phyloP scores from a whole-genome alignment of 2,329 filamentous ascomycete species.

The Cercospora janseana region DNA sequence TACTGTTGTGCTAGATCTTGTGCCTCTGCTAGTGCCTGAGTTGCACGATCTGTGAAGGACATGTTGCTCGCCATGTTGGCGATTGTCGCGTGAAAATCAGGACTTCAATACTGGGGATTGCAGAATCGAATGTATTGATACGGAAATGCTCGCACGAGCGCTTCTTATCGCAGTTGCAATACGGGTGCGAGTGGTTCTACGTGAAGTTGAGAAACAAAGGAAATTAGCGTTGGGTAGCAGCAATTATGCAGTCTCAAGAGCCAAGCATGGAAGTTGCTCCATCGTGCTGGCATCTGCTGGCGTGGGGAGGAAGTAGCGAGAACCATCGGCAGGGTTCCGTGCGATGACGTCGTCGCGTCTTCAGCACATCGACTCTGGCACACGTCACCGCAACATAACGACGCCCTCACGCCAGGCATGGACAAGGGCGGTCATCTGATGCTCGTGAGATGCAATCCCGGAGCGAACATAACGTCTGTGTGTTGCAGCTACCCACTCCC shows the following conservation, averaged over 20 bases:
- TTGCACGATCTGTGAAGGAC: constrained; percentile 91
- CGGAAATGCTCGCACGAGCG: too few species aligned
- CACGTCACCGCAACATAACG: too few species aligned
- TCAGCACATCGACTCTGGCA: too few species aligned
- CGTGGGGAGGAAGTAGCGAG: background rate
- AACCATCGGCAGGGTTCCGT: background rate
- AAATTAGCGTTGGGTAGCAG: too few species aligned
- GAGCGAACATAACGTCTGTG: too few species aligned
- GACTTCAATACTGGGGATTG: constrained; percentile 6
- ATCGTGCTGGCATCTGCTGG: constrained; percentile 12
- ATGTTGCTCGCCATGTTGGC: constrained; percentile 69
- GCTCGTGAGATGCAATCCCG: too few species aligned
- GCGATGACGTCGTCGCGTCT: background rate
- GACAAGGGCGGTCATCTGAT: too few species aligned
- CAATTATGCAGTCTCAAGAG: too few species aligned
- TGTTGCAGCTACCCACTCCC: too few species aligned
- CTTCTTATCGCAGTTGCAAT: too few species aligned
- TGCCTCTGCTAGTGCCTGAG: constrained; percentile 85
- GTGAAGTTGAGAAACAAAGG: too few species aligned
- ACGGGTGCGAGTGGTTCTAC: constrained; percentile 11
- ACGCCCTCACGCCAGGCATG: too few species aligned
- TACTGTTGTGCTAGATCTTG: constrained; percentile 87
- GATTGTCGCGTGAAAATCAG: constrained; percentile 11
- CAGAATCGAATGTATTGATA: constrained; percentile 14
- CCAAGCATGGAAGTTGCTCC: constrained; percentile 12